Percentiles rank a stretch among this genome's conserved stretches.
Evolutionary conservation across 1,284 basidiomycete genomes (phyloP).

Genomic region (Irpex rosettiformis): DNA sequence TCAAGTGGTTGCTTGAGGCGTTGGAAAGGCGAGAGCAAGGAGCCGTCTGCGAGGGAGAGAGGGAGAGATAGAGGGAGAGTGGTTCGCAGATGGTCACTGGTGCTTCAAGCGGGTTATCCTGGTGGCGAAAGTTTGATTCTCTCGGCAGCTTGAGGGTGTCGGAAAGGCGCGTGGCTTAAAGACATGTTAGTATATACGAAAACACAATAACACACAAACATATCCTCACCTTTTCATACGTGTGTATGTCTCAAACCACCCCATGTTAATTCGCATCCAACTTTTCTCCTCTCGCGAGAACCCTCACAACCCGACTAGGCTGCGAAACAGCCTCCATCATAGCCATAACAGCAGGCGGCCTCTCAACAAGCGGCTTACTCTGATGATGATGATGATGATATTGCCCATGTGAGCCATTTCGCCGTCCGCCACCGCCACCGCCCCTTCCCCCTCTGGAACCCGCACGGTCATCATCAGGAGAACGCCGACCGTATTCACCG

Average conservation of each 20-base stretch:
- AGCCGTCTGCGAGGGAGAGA: no score
- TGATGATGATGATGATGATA: conserved; percentile 19
- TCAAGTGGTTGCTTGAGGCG: no score
- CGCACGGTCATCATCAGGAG: conserved; percentile 23
- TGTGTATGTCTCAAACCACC: neutral
- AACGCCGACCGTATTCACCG: conserved; percentile 21
- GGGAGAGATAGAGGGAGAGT: no score
- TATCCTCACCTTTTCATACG: neutral
- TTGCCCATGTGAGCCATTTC: conserved; percentile 15
- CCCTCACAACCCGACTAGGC: conserved; percentile 66
- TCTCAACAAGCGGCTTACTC: conserved; percentile 54
- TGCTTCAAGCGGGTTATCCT: no score
- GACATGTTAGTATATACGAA: no score
- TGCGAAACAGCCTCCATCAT: conserved; percentile 74
- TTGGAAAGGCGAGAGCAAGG: no score
- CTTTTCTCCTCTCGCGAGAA: conserved; percentile 78
- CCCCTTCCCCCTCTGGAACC: conserved; percentile 20
- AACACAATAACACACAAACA: no score
- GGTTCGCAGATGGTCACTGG: no score
- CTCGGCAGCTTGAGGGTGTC: no score
- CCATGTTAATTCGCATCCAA: conserved; percentile 43
- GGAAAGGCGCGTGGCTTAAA: no score
- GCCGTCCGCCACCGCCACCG: conserved; percentile 21
- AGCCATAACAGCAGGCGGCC: conserved; percentile 66
- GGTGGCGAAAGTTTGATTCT: no score